A percentile compares a stretch with the other conserved stretches of the same genome.
phyloP scores from a whole-genome alignment of 108 stramenopile species.

The Mayamaea pseudoterrestris region DNA sequence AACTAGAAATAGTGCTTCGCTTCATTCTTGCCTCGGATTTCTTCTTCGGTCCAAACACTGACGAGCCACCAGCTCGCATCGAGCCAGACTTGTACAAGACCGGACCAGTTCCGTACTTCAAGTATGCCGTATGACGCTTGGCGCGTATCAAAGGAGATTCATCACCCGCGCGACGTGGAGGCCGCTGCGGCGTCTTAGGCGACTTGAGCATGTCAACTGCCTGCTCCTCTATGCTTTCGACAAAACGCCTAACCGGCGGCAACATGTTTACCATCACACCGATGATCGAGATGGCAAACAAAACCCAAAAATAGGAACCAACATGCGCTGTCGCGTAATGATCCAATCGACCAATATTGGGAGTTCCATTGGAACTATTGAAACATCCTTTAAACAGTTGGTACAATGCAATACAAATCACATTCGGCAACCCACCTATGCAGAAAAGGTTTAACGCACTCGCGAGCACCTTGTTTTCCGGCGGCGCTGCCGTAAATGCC shows the following conservation, averaged over 20 bases:
- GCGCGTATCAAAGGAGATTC: constrained; percentile 40
- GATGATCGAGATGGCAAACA: constrained; percentile 42
- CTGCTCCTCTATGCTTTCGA: constrained; percentile 41
- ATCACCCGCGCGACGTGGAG: constrained; percentile 11
- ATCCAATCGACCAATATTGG: constrained; percentile 38
- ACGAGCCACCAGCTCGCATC: constrained; percentile 64
- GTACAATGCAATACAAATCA: constrained; percentile 61
- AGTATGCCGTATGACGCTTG: constrained; percentile 38
- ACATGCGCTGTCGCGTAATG: constrained; percentile 62
- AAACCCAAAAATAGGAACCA: constrained; percentile 58
- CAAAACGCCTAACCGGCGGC: constrained; percentile 43
- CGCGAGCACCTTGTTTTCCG: constrained; percentile 55
- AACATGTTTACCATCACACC: constrained; percentile 62
- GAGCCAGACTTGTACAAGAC: constrained; percentile 36
- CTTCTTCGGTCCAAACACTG: too few relatives aligned
- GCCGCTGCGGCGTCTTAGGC: constrained; percentile 12
- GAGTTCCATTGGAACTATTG: constrained; percentile 23
- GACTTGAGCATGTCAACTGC: constrained; percentile 44
- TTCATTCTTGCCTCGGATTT: too few relatives aligned
- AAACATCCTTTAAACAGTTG: constrained; percentile 56
- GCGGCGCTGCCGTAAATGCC: constrained; percentile 67
- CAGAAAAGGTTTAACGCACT: constrained; percentile 74
- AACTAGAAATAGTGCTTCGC: too few relatives aligned
- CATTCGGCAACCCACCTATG: constrained; percentile 68
- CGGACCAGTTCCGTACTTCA: constrained; percentile 56